These are phyloP conservation scores for Barbatosphaeria neglecta DNA, from an alignment of 495 filamentous ascomycete genomes.

Conservation along the genomic window DNA sequence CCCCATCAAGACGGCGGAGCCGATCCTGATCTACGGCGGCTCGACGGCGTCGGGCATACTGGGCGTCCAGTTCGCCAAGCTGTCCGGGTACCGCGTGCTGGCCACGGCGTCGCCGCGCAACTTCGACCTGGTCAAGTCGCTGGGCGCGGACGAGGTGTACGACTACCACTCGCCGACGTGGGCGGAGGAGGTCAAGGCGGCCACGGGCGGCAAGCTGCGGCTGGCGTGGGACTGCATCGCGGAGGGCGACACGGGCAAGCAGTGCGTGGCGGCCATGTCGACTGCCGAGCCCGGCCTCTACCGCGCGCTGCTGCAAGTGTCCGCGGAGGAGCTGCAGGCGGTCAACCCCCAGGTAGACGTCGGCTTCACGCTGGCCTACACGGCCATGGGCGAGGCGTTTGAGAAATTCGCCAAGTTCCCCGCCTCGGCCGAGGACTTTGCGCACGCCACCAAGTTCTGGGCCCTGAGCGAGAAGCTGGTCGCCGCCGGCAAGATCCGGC, in stretches of 20 bases:
- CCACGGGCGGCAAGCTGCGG: conserved; percentile 12
- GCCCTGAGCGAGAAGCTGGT: conserved; percentile 10
- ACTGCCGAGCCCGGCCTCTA: conserved; percentile 7
- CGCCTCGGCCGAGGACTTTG: conserved; percentile 11
- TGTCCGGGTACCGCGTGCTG: conserved; percentile 32
- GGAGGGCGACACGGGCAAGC: conserved; percentile 1
- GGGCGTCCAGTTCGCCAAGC: conserved; percentile 34
- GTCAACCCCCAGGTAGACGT: conserved; percentile 18
- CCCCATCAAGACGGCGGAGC: conserved; percentile 11
- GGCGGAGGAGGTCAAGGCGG: conserved; percentile 19
- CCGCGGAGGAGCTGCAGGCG: conserved; percentile 5
- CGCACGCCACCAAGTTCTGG: conserved; percentile 15
- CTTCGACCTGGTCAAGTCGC: conserved; percentile 23
- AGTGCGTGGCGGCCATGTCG: conserved; percentile 17
- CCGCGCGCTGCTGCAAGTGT: conserved; percentile 12
- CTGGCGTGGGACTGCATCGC: conserved; percentile 26
- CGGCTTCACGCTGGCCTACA: conserved; percentile 17
- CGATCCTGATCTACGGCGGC: conserved; percentile 40
- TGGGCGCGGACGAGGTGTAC: conserved; percentile 32
- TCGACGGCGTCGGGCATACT: conserved; percentile 36
- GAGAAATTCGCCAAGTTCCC: background rate
- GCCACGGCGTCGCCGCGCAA: conserved; percentile 32
- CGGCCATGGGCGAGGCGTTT: conserved; percentile 11
- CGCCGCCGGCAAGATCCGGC: conserved; percentile 15
- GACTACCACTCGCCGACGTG: conserved; percentile 32